Evolutionary conservation across 176 grass and related monocot genomes (phyloP).

Genomic region (Juncus effusus): DNA sequence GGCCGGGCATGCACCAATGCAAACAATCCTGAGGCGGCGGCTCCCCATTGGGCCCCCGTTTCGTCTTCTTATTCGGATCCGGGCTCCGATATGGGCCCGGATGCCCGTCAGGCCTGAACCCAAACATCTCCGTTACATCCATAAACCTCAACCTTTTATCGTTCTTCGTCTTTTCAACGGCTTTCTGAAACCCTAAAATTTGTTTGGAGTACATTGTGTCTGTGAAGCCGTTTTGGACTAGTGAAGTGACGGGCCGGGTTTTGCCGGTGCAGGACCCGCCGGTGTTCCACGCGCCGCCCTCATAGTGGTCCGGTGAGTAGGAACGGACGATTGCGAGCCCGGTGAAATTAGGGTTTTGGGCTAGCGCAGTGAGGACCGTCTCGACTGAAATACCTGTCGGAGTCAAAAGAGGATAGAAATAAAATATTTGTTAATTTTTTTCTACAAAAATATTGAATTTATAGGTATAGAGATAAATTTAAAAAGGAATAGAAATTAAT

Average conservation of each 20-base stretch:
- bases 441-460: no score
- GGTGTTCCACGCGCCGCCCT: conserved; percentile 87
- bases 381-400: conserved; percentile 56
- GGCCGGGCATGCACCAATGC: conserved; percentile 98
- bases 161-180: conserved; percentile 46
- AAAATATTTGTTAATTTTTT: neutral
- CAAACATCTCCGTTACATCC: conserved; percentile 75
- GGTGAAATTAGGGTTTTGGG: conserved; percentile 71
- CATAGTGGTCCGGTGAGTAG: conserved; percentile 90
- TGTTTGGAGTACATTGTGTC: conserved; percentile 73
- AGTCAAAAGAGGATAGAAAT: neutral
- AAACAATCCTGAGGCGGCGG: conserved; percentile 92
- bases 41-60: conserved; percentile 72
- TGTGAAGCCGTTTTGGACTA: conserved; percentile 72
- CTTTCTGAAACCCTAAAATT: conserved; percentile 48
- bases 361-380: conserved; percentile 59
- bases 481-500: no score
- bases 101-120: conserved; percentile 78
- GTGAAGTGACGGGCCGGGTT: conserved; percentile 40
- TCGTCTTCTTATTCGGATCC: conserved; percentile 89
- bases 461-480: no score
- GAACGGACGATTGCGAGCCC: conserved; percentile 67
- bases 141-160: conserved; percentile 70
- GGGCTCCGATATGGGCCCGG: conserved; percentile 81
- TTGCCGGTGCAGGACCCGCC: conserved; percentile 88